Base-by-base conservation (phyloP, 352 stramenopile genomes). In the Nothophytophthora sp. region DNA sequence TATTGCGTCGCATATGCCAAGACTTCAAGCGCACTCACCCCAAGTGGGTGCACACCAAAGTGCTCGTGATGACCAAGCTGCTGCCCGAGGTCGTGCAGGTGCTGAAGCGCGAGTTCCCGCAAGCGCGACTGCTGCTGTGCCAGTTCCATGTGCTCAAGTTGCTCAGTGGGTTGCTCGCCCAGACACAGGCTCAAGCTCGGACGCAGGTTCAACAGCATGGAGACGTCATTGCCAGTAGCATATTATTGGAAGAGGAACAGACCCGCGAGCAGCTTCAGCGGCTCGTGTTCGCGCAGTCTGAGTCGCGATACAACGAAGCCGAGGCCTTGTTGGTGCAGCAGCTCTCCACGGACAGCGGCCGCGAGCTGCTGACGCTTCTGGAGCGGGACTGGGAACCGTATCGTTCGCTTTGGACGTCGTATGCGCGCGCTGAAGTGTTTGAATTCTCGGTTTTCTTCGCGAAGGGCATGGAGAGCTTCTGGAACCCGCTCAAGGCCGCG, bases 1-100 rank as follows among this genome's bases (percentile, higher is more conserved):
- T 90, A 23, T 53, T 90, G 8, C 76, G 63, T 36, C 73, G 79
- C 35, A 80, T 86, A 23, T 88, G 76, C 34, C 73, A 81, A 23
- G 79, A 90, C 48, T 88, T 90, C 34, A 90, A 90, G 55, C 74
- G 79, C 5, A 90, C 79, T 10, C 79, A 90, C 37, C 79, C 76
- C 12, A 67, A 60, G 19, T 90, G 79, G 79, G 64, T 40, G 20
- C 63, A 72, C 27, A 75, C 76, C 35, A 90, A 88, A 43, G 67
- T 86, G 18, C 62, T 90, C 19, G 67, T 86, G 18, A 88, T 90
- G 72, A 74, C 75, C 44, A 79, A 72, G 30, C 53, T 86, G 20
- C 43, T 84, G 15, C 76, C 76, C 0, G 73, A 79, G 32, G 62
- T 81, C 8, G 66, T 88, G 11, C 62, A 83, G 39, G 73, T 88